Base-by-base conservation (phyloP, 2,329 filamentous ascomycete species). In the Raffaelea albimanens region DNA sequence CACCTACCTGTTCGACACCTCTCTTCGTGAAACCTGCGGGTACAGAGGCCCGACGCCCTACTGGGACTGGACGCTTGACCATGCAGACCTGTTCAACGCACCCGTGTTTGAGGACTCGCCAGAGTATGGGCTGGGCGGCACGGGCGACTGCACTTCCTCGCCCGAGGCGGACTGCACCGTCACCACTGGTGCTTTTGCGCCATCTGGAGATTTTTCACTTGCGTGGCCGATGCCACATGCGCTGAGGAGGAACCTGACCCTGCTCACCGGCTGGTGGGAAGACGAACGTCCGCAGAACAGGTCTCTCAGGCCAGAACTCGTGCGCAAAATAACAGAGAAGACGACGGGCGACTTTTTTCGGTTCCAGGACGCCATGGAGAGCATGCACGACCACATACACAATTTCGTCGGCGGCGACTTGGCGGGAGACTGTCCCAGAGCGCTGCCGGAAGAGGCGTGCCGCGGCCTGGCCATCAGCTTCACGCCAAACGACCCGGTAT, bases 271-370 rank as follows among this genome's bases (percentile, higher is more conserved):
- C 43, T 44, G 43, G 43, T 44, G 22, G 16, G 43, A 4, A 2
- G 2, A 21, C 4, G 43, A 44, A 16, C 43, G 2, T 1, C 43
- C 29, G 8, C 43, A 44, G 14, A 44, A 44, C 20, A 16, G 1
- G 7, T 21, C 43, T 3, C 29, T 44, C 29, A 19, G 43, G 5
- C 43, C 43, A 2, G 43, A 44, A 18, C 22, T 44, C n/a, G 43
- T 44, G 29, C 29, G 33, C 20, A 36, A 44, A 14, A 18, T 22
- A 19, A 38, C 43, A 18, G 43, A 22, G 18, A 36, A 20, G 9
- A 44, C 43, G 5, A 44, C 43, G n/a, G 43, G 43, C 20, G 43
- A 44, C 31, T 44, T 44, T n/a, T 44, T 44, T 18, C n/a, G 29
- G 3, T 44, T 44, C 33, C 43, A 44, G 43, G 4, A 36, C 43